Base-by-base conservation (phyloP, 768 basidiomycete species). In the Guyanaporus albipodus region DNA sequence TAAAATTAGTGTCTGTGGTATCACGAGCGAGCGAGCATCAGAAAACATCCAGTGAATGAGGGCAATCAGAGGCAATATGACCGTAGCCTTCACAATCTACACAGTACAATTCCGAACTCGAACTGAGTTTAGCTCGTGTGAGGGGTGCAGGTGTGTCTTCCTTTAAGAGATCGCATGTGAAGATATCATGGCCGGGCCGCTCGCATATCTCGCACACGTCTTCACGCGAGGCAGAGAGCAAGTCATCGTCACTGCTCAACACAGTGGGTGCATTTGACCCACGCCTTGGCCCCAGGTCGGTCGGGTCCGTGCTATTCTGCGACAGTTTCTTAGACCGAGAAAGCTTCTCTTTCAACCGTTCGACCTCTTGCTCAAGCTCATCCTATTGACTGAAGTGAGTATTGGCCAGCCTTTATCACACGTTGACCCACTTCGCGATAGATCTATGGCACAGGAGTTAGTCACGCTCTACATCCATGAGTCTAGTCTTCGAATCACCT, bases 31-130 rank as follows among this genome's bases (percentile, higher is more conserved):
- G 37, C 29, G 18, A 46, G 28, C n/a, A 29, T 71, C 68, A 93
- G 69, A 93, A 94, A 47, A 93, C 86, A 67, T 94, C 91, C 64
- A 83, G 67, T 10, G 89, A 90, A 64, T 91, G 81, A 32, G 90
- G 89, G 60, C 91, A 94, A 50, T 91, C 78, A 28, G 76, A 77
- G 6, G 90, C 79, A 29, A 73, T 59, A 63, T 93, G 91, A 8
- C 89, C 91, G 42, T 77, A 74, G 47, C 78, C 78, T 70, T 92
- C 91, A 61, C 91, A 93, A 54, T 93, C 90, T 43, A 83, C 85
- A 62, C 91, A 93, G 59, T 78, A 87, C 32, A 78, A 56, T 42
- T 75, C 76, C 15, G 62, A 62, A 40, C 55, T 56, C 8, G 24
- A 27, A 54, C 48, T 40, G 2, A 12, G 46, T 38, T 49, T 63